phyloP scores from a whole-genome alignment of 2,329 filamentous ascomycete species.

The Xylaria hypoxylon region DNA sequence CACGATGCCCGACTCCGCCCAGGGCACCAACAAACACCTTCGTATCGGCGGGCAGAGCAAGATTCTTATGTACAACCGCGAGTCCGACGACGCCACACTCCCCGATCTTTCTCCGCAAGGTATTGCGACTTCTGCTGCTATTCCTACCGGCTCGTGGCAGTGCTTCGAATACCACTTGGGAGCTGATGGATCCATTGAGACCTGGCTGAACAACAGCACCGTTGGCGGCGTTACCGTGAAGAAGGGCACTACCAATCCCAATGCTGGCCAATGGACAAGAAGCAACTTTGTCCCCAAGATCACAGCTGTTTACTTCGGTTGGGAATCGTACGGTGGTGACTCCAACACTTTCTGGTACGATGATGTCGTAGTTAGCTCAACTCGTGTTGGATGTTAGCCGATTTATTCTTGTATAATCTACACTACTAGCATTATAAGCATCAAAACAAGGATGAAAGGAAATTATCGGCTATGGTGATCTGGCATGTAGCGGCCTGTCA shows the following conservation, averaged over 20 bases:
- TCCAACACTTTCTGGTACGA: constrained; percentile 73
- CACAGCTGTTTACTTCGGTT: constrained; percentile 69
- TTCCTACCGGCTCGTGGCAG: constrained; percentile 64
- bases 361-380: constrained; percentile 63
- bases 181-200: constrained; percentile 68
- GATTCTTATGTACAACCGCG: constrained; percentile 74
- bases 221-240: constrained; percentile 64
- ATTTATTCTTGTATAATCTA: neutral
- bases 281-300: constrained; percentile 63
- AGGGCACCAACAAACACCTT: constrained; percentile 68
- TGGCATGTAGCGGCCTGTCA: neutral
- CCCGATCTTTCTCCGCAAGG: constrained; percentile 70
- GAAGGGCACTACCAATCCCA: constrained; percentile 60
- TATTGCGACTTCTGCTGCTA: constrained; percentile 64
- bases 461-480: neutral
- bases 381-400: constrained; percentile 60
- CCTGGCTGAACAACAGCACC: constrained; percentile 66
- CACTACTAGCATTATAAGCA: neutral
- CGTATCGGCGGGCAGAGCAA: constrained; percentile 70
- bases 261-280: constrained; percentile 65
- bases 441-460: neutral
- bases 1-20: constrained; percentile 70
- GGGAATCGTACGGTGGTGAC: constrained; percentile 72
- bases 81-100: constrained; percentile 71
- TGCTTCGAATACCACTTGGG: constrained; percentile 73